Conservation (phyloP, 2,329 filamentous ascomycete species). For the Ophiostoma australiae region DNA sequence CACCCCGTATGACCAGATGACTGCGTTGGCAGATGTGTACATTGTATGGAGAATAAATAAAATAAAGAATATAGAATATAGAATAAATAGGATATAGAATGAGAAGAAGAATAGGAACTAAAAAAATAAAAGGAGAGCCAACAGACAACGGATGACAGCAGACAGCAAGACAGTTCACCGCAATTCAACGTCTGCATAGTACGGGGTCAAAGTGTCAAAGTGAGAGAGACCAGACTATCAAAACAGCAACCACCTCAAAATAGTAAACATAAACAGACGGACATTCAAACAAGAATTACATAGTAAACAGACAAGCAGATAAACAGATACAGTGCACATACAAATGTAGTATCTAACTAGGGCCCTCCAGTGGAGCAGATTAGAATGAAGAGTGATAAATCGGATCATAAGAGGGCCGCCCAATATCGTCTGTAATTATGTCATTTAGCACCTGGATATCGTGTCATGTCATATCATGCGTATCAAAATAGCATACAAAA, state of each 20-base stretch:
- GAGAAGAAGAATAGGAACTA: background rate
- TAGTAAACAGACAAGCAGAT: too few relatives aligned
- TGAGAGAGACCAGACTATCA: background rate
- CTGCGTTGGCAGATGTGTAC: background rate
- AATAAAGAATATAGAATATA: too few relatives aligned
- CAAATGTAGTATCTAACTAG: background rate
- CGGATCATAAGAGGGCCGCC: background rate
- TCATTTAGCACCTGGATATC: background rate
- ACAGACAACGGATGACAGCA: background rate
- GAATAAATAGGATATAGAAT: background rate
- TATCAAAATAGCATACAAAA: too few relatives aligned
- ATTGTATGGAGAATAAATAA: too few relatives aligned
- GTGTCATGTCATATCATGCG: too few relatives aligned
- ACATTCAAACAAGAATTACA: too few relatives aligned
- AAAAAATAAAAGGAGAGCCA: background rate
- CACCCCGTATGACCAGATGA: background rate
- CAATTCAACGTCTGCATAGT: background rate
- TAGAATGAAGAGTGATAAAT: background rate
- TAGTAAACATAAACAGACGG: background rate
- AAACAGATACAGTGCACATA: background rate
- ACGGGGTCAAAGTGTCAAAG: too few relatives aligned
- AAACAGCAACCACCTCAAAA: background rate
- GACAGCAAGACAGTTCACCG: background rate
- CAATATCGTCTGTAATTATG: background rate
- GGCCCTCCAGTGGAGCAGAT: background rate